These are phyloP conservation scores for Bipolaris cookei DNA, from an alignment of 2,329 filamentous ascomycete genomes.

Conservation along the genomic window DNA sequence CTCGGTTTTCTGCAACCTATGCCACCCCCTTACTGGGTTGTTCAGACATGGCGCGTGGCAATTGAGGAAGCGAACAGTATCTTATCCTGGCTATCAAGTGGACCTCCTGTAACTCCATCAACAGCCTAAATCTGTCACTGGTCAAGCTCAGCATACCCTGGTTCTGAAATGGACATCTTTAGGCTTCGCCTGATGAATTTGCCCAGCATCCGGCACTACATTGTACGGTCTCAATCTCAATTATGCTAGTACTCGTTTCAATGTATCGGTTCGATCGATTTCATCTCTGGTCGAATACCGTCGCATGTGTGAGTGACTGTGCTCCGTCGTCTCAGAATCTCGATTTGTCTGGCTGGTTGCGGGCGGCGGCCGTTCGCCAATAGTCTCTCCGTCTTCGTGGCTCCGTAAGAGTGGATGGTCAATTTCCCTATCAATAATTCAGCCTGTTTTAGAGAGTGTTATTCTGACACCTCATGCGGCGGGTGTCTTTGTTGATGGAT, in stretches of 20 bases:
- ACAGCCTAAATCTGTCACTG: not conserved
- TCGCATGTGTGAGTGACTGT: not conserved
- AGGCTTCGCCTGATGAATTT: not conserved
- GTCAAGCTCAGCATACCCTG: not conserved
- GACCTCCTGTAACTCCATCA: not conserved
- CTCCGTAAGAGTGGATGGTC: not conserved
- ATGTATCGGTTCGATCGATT: not conserved
- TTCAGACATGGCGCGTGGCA: not conserved
- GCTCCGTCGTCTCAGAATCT: not conserved
- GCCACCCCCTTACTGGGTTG: not conserved
- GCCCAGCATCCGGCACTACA: not conserved
- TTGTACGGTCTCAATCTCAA: not conserved
- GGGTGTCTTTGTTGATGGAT: not conserved
- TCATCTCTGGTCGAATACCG: not conserved
- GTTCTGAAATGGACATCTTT: not conserved
- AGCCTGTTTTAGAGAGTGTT: not conserved
- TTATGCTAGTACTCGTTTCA: not conserved
- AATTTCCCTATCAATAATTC: not conserved
- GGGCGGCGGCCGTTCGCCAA: not conserved
- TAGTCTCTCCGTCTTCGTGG: not conserved
- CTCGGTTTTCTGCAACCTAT: too few relatives aligned
- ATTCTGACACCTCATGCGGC: not conserved
- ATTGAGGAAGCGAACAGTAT: not conserved
- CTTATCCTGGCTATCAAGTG: not conserved
- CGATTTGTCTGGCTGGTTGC: not conserved